Evolutionary conservation across 192 early-diverging fungal species (phyloP), one percentile per base, ranked within the genome.

Genomic region (Coemansia sp.): DNA sequence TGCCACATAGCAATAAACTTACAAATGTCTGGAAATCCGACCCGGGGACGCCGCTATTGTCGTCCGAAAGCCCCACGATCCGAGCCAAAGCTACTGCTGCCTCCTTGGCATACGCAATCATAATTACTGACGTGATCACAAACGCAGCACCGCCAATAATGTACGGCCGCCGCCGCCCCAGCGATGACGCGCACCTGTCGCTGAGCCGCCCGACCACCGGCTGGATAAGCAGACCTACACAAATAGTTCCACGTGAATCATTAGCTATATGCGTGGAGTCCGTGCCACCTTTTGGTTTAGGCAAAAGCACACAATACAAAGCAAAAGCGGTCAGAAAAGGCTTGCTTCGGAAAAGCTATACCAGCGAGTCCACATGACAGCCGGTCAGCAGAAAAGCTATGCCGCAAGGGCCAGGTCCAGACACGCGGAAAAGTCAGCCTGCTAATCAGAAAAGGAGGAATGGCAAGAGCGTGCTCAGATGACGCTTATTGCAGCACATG

Each of bases 141-240:
- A 81, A 81, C n/a, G 65, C 66, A 0, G 86, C 88, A 1, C 91
- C 88, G 15, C 76, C 81, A 38, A 94, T 65, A 51, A 97, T 94
- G 71, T 89, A 96, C 3, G 94, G 95, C 38, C 94, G 83, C 38
- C 95, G 83, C 17, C 89, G 85, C 27, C 95, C 95, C 27, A 88
- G 56, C 19, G 66, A 56, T 23, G 84, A 88, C n/a, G 80, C 85
- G 60, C 86, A 85, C 55, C 73, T 73, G 82, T 97, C 95, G 67
- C 90, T 92, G 48, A 93, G 84, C 0, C 86, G 90, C 4, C 95
- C 95, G 10, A 95, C 87, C 9, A 95, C 61, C 0, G 91, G 91
- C 62, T 92, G 91, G 79, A 90, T 90, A 11, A 92, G 59, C 22
- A 92, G 69, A 3, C 73, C 73, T 76, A 75, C 48, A 66, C 7